phyloP scores from a whole-genome alignment of 176 grass and related monocot genomes.

The Oryza meridionalis region DNA sequence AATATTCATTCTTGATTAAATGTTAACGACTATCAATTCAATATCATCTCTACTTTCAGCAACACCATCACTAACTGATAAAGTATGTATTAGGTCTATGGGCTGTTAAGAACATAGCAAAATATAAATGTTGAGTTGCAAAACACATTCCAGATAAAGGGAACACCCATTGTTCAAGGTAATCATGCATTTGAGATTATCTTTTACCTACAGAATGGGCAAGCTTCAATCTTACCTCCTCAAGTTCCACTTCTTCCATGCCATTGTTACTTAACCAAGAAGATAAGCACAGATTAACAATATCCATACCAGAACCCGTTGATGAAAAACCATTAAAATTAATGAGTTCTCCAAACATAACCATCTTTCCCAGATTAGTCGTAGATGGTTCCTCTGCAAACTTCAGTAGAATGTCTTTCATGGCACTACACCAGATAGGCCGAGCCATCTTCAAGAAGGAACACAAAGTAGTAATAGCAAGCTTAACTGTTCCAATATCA shows the following conservation, averaged over 20 bases:
- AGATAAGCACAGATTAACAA: constrained; percentile 67
- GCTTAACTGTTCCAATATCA: constrained; percentile 72
- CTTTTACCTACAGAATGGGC: constrained; percentile 33
- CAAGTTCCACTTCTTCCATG: constrained; percentile 62
- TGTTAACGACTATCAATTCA: not conserved
- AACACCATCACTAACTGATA: constrained; percentile 14
- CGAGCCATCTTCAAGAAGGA: constrained; percentile 77
- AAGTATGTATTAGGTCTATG: constrained; percentile 24
- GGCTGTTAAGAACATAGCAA: not conserved
- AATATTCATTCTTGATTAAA: constrained; percentile 5
- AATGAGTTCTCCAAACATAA: constrained; percentile 60
- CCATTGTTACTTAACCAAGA: constrained; percentile 76
- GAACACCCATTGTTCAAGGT: constrained; percentile 38
- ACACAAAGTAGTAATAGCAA: constrained; percentile 65
- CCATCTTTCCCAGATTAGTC: constrained; percentile 63
- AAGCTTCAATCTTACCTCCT: constrained; percentile 68
- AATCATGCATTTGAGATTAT: constrained; percentile 36
- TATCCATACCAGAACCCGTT: constrained; percentile 43
- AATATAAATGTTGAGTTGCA: not conserved
- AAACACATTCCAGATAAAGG: constrained; percentile 35
- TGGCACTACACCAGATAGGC: constrained; percentile 77
- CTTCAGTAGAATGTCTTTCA: constrained; percentile 71
- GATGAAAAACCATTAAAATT: constrained; percentile 35
- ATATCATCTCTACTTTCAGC: constrained; percentile 29
- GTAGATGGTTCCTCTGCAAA: constrained; percentile 70